phyloP scores from a whole-genome alignment of 129 eudicot species.

The Heracleum sosnowskyi region DNA sequence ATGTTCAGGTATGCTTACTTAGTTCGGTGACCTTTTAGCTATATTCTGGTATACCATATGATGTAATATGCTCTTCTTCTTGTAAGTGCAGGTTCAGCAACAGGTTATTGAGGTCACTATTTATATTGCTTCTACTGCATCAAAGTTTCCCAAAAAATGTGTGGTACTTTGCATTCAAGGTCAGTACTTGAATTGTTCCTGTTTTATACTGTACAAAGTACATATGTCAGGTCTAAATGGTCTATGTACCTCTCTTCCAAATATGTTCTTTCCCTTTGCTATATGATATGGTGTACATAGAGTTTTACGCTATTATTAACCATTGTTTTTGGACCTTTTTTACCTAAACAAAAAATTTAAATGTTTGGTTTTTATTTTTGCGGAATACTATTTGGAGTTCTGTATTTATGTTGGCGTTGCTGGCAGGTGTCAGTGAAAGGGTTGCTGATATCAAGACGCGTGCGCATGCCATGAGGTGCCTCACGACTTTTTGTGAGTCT shows the following conservation, averaged over 20 bases:
- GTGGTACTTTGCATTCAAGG: conserved; percentile 91
- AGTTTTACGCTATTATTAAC: background rate
- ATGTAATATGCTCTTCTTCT: background rate
- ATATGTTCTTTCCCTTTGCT: background rate
- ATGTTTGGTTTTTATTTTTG: background rate
- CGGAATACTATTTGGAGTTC: conserved; percentile 3
- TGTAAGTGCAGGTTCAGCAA: conserved; percentile 81
- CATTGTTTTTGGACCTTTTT: background rate
- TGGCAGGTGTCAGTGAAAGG: conserved; percentile 87
- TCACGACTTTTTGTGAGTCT: conserved; percentile 85
- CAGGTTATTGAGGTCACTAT: conserved; percentile 81
- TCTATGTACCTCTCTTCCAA: background rate
- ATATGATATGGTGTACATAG: background rate
- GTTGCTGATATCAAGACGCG: conserved; percentile 99
- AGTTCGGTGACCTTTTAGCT: background rate
- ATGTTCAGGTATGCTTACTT: conserved; percentile 55
- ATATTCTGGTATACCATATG: background rate
- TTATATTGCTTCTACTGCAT: conserved; percentile 71
- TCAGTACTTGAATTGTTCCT: conserved; percentile 16
- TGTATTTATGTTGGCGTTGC: conserved; percentile 4
- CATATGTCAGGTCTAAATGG: background rate
- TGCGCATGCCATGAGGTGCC: conserved; percentile 87
- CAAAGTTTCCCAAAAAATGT: conserved; percentile 89
- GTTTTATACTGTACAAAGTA: background rate
- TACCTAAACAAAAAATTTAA: background rate